Evolutionary conservation across 1,284 basidiomycete genomes (phyloP).

Genomic region (Meira nashicola): DNA sequence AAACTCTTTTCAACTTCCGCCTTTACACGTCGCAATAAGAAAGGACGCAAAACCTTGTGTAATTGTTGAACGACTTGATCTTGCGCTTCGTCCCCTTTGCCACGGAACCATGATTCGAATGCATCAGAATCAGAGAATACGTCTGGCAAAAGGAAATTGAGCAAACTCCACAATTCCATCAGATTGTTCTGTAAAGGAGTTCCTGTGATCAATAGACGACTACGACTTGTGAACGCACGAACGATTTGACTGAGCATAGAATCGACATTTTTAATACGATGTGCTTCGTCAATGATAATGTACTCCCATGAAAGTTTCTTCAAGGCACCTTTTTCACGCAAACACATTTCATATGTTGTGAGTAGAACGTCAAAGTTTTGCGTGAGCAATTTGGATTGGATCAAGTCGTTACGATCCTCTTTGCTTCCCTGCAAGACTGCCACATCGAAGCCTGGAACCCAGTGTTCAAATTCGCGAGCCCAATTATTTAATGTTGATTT

Average conservation of each 20-base stretch:
- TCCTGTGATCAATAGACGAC: conserved; percentile 88
- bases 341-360: conserved; percentile 94
- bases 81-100: conserved; percentile 57
- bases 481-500: conserved; percentile 98
- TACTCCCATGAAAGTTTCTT: conserved; percentile 97
- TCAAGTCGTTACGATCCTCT: conserved; percentile 79
- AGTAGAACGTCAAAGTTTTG: conserved; percentile 92
- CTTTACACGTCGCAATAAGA: conserved; percentile 91
- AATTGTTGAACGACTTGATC: conserved; percentile 88
- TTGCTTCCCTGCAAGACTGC: conserved; percentile 78
- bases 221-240: conserved; percentile 79
- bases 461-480: conserved; percentile 84
- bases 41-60: conserved; percentile 93
- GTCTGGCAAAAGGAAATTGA: conserved; percentile 68
- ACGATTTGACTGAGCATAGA: conserved; percentile 94
- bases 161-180: conserved; percentile 90
- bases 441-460: conserved; percentile 79
- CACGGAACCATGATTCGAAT: conserved; percentile 71
- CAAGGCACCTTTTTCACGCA: conserved; percentile 84
- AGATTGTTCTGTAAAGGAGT: conserved; percentile 96
- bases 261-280: conserved; percentile 98
- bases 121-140: conserved; percentile 59
- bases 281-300: conserved; percentile 97
- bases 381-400: conserved; percentile 71
- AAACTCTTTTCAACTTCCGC: conserved; percentile 94